Evolutionary conservation across 1,139 yeast species (phyloP).

Genomic region (Geotrichum histeridarum): DNA sequence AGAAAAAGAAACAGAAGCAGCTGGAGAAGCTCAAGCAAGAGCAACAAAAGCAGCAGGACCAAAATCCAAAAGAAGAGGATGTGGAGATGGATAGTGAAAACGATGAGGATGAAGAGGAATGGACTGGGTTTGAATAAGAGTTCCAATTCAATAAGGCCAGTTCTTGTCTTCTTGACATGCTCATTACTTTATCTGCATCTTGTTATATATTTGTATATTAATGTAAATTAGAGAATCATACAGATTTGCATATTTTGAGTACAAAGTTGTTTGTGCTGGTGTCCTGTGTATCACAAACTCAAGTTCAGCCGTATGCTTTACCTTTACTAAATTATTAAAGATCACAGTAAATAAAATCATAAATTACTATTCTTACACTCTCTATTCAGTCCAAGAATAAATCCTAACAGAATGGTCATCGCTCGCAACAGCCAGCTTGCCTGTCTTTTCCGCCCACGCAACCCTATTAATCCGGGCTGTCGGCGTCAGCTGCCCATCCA

Average conservation of each 20-base stretch:
- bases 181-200: background rate
- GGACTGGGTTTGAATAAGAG: constrained; percentile 9
- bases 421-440: constrained; percentile 58
- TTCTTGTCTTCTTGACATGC: background rate
- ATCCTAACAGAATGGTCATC: constrained; percentile 55
- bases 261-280: too few species aligned
- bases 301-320: too few species aligned
- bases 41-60: background rate
- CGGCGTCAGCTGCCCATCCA: constrained; percentile 42
- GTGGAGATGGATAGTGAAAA: background rate
- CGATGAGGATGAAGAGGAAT: constrained; percentile 3
- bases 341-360: too few species aligned
- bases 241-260: too few species aligned
- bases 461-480: constrained; percentile 56
- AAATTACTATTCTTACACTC: too few species aligned
- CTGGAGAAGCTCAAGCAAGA: background rate
- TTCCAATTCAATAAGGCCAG: background rate
- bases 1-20: background rate
- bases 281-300: too few species aligned
- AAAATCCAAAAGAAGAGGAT: background rate
- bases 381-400: constrained; percentile 4
- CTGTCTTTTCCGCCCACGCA: constrained; percentile 45
- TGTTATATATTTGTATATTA: too few species aligned
- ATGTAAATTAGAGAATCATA: too few species aligned
- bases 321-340: too few species aligned